Percentiles rank a stretch among this genome's conserved stretches.
Conservation (phyloP, 2,329 filamentous ascomycete genomes). For the Chaetomium sp. region DNA sequence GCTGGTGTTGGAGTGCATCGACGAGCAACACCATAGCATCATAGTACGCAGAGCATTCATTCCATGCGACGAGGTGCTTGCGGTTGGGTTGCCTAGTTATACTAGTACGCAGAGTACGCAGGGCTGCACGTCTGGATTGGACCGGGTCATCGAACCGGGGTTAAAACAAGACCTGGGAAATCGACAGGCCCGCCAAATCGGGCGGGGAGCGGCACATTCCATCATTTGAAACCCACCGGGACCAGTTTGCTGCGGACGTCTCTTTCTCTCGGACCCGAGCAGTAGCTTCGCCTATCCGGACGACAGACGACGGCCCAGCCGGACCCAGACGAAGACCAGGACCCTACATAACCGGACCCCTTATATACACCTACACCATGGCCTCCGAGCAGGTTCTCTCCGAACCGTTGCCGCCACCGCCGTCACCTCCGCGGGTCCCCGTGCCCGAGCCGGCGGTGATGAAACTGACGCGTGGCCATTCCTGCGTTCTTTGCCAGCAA, state of each 20-base stretch:
- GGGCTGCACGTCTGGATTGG: background rate
- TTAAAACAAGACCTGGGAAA: background rate
- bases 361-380: slow-evolving; percentile 9
- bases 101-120: too few relatives aligned
- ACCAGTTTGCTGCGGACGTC: background rate
- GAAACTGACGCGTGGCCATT: slow-evolving; percentile 54
- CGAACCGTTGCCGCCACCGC: slow-evolving; percentile 22
- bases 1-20: too few relatives aligned
- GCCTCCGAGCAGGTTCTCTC: slow-evolving; percentile 18
- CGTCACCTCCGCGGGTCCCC: slow-evolving; percentile 26
- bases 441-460: slow-evolving; percentile 37
- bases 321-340: slow-evolving; percentile 8
- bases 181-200: background rate
- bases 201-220: background rate
- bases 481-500: slow-evolving; percentile 68
- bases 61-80: too few relatives aligned
- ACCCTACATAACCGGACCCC: slow-evolving; percentile 1
- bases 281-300: slow-evolving; percentile 17
- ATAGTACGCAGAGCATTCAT: too few relatives aligned
- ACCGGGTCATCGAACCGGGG: background rate
- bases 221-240: background rate
- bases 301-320: background rate
- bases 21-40: too few relatives aligned
- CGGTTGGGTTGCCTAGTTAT: too few relatives aligned
- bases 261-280: slow-evolving; percentile 23